Evolutionary conservation across 345 rosid genomes (phyloP), one percentile per base, ranked within the genome.

Genomic region (Psidium friedrichsthalianum): DNA sequence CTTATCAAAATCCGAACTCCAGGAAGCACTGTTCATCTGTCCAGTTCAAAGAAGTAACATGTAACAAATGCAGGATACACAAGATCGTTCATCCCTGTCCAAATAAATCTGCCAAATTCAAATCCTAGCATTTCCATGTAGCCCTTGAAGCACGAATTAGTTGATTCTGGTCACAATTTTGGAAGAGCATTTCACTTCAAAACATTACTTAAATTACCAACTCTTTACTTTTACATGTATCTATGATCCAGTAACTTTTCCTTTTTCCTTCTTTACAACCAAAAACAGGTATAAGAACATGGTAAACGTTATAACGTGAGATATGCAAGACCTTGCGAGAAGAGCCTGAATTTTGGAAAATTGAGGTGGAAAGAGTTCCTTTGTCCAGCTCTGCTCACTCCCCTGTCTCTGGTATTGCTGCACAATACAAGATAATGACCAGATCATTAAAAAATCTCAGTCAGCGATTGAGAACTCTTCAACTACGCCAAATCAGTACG

Each of bases 1-100:
- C 93, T 88, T 91, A 42, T 88, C 89, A 12, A 89, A 88, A 88
- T 93, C 91, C 86, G 85, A 74, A 87, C 53, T 90, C 87, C 87
- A 88, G 85, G 84, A 88, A n/a, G 90, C 88, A 74, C 87, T 90
- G 88, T 88, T 90, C 90, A 92, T 93, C 98, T 95, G 98, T 95
- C 94, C 92, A 93, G 87, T 94, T 94, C 93, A 93, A 95, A 88
- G 90, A 92, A 89, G 97, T 94, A 92, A 94, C 89, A 91, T 92
- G 92, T 93, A 89, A 94, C 88, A 90, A 92, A 92, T 84, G 91
- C 94, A 93, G 91, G 95, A 93, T 90, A 86, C 47, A 24, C 51
- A 27, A 14, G 22, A 52, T 55, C 51, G 42, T 83, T 36, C 47
- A 85, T 85, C 27, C 42, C 57, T 52, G 64, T 27, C 49, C 44